Evolutionary conservation across 1,284 basidiomycete genomes (phyloP), one percentile per base, ranked within the genome.

Genomic region (Ustilago crameri): DNA sequence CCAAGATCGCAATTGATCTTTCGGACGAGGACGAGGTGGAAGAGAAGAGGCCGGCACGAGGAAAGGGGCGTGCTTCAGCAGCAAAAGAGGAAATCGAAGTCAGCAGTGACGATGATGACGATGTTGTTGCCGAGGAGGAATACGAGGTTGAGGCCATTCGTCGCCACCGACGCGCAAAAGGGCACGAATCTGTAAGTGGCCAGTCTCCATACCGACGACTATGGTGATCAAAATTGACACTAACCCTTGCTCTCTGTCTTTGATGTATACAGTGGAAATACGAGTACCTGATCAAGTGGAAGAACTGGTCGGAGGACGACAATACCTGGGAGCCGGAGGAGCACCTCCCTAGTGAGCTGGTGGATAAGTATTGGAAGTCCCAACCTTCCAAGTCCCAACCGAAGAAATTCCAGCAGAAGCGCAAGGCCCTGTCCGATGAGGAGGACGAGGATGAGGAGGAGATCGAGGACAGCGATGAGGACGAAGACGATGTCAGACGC

Each of bases 251-350:
- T 9, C 22, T 48, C 22, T 30, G 9, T 9, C n/a, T n/a, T 38
- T 12, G 12, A 30, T 30, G 5, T 30, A 7, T 12, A 30, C 30
- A 73, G 58, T 57, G 63, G 51, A 46, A 48, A 9, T 51, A 60
- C 37, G 57, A 69, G 32, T 75, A 75, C 34, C 23, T 54, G 3
- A 63, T 75, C 69, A 75, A 75, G 45, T 75, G 73, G 73, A 75
- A 75, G 38, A 65, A 62, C 9, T 75, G 45, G 27, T 22, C 52
- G n/a, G 73, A 75, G 26, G 18, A 1, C 0, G 61, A 65, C 18
- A 75, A 72, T 50, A 75, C 73, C 8, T 75, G 73, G 73, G 73
- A 75, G 55, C 73, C 73, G 9, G 73, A 75, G 52, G 41, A 18
- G 1, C 65, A 75, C 35, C 35, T 72, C 0, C 27, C 46, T 0